Conservation (phyloP, 163 green algal genomes). For the Volvox carteri region DNA sequence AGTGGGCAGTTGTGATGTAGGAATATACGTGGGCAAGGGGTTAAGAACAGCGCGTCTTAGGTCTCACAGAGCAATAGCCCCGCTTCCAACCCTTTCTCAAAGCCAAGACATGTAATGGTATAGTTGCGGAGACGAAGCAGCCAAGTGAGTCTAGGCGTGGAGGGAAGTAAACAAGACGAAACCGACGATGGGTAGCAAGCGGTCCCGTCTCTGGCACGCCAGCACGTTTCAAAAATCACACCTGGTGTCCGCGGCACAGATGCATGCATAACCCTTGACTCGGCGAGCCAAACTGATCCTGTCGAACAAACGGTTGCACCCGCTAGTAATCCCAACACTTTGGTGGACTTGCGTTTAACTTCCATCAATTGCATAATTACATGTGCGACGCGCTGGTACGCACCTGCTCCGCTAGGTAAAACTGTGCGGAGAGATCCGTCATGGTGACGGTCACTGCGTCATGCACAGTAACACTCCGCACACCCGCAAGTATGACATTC, state of each 20-base stretch:
- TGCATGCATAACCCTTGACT: constrained; percentile 31
- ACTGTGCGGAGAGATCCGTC: constrained; percentile 92
- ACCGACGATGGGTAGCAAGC: no score
- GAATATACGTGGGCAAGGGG: no score
- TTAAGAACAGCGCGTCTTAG: no score
- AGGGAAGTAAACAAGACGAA: no score
- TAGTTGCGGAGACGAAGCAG: no score
- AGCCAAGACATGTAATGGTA: no score
- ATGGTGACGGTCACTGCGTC: constrained; percentile 79
- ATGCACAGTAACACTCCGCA: constrained; percentile 93
- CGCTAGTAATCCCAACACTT: constrained; percentile 18
- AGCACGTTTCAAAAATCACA: no score
- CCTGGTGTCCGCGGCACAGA: constrained; percentile 19
- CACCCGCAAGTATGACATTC: constrained; percentile 97
- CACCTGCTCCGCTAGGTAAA: constrained; percentile 92
- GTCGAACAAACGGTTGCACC: background rate
- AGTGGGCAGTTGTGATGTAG: no score
- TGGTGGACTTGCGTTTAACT: background rate
- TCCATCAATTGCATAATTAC: background rate
- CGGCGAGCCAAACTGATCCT: constrained; percentile 30
- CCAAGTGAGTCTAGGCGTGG: no score
- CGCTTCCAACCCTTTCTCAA: no score
- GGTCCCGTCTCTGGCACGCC: no score
- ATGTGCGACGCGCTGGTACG: background rate
- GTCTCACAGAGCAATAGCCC: no score